Conservation (phyloP, 495 filamentous ascomycete species). For the Bathelium albidoporum region DNA sequence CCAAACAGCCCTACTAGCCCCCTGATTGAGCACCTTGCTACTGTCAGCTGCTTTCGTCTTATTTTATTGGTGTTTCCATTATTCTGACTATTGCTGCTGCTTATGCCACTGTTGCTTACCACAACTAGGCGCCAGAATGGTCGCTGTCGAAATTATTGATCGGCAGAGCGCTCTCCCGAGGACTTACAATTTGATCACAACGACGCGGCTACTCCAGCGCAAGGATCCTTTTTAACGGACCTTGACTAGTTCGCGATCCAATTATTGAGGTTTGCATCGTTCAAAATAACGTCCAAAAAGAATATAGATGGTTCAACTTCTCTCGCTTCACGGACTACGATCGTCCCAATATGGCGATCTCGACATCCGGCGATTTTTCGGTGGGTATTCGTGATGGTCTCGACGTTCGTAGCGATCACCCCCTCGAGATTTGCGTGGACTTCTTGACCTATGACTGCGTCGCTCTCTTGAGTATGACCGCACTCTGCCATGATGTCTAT, state of each 20-base stretch:
- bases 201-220: too few species aligned
- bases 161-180: too few species aligned
- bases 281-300: neutral
- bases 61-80: too few species aligned
- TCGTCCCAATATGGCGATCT: slow-evolving; percentile 5
- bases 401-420: neutral
- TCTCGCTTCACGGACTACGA: neutral
- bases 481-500: neutral
- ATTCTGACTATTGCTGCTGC: too few species aligned
- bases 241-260: neutral
- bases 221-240: too few species aligned
- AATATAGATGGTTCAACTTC: neutral
- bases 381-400: neutral
- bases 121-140: too few species aligned
- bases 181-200: too few species aligned
- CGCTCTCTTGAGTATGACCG: slow-evolving; percentile 1
- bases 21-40: too few species aligned
- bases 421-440: neutral
- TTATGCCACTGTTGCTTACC: too few species aligned
- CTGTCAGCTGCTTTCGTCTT: too few species aligned
- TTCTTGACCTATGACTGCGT: slow-evolving; percentile 7
- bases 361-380: slow-evolving; percentile 1
- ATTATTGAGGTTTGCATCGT: neutral
- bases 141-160: too few species aligned
- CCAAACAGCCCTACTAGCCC: too few species aligned